Evolutionary conservation across 2,329 filamentous ascomycete species (phyloP).

Genomic region (Ophiostoma populinum): DNA sequence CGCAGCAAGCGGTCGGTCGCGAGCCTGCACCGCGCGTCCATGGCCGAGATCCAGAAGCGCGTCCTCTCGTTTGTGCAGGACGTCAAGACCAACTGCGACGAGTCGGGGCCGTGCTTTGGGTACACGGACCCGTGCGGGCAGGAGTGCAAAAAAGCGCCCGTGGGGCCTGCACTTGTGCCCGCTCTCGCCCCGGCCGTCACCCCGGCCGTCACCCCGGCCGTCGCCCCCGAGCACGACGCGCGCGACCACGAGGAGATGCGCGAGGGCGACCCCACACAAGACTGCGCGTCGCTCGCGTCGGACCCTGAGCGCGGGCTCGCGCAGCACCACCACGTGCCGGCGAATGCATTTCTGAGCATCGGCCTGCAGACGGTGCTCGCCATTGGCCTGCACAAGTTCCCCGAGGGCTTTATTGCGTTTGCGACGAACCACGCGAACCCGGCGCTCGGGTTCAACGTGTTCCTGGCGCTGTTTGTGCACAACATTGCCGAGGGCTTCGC

Average conservation of each 20-base stretch:
- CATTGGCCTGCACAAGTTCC: constrained; percentile 90
- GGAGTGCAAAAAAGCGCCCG: constrained; percentile 46
- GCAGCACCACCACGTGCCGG: constrained; percentile 89
- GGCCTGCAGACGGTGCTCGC: constrained; percentile 92
- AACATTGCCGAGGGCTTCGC: constrained; percentile 97
- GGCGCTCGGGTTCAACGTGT: constrained; percentile 72
- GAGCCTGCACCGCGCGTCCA: constrained; percentile 30
- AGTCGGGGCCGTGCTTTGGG: constrained; percentile 42
- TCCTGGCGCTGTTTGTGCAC: constrained; percentile 91
- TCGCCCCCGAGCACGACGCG: constrained; percentile 1
- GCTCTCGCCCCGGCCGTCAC: too few relatives aligned
- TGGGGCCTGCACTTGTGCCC: too few relatives aligned
- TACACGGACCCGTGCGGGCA: constrained; percentile 49
- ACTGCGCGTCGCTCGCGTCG: background rate
- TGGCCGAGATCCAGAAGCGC: constrained; percentile 34
- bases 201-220: too few relatives aligned
- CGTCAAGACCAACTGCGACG: constrained; percentile 44
- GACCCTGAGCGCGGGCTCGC: constrained; percentile 3
- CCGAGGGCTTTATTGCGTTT: constrained; percentile 77
- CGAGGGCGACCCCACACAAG: constrained; percentile 7
- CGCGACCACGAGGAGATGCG: constrained; percentile 17
- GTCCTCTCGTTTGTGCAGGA: constrained; percentile 50
- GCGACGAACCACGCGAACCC: constrained; percentile 95
- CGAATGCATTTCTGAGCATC: constrained; percentile 84
- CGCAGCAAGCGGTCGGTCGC: constrained; percentile 8